These are phyloP conservation scores for Hymenoscyphus repandus DNA, from an alignment of 2,329 filamentous ascomycete genomes.

Conservation along the genomic window DNA sequence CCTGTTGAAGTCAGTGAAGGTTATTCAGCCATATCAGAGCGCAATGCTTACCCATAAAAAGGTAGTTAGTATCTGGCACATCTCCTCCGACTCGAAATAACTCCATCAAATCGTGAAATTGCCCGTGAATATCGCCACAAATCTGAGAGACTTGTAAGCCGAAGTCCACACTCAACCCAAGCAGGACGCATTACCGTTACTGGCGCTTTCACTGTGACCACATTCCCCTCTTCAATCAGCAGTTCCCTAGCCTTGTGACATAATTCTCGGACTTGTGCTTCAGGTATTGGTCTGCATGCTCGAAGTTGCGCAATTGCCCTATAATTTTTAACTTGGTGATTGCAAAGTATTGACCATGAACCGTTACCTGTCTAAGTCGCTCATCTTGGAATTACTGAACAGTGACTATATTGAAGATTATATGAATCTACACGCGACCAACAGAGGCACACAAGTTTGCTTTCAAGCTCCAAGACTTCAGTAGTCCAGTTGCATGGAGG, in stretches of 20 bases:
- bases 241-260: slow-evolving; percentile 97
- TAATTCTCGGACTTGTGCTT: slow-evolving; percentile 89
- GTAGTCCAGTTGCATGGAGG: no score
- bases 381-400: slow-evolving; percentile 52
- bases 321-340: slow-evolving; percentile 17
- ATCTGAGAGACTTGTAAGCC: slow-evolving; percentile 48
- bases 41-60: slow-evolving; percentile 76
- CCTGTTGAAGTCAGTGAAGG: slow-evolving; percentile 42
- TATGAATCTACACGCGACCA: no score
- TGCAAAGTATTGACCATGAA: not conserved
- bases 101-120: slow-evolving; percentile 97
- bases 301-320: slow-evolving; percentile 94
- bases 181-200: slow-evolving; percentile 63
- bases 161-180: not conserved
- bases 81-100: slow-evolving; percentile 90
- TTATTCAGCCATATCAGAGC: not conserved
- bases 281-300: slow-evolving; percentile 92
- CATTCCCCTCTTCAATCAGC: slow-evolving; percentile 94
- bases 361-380: slow-evolving; percentile 81
- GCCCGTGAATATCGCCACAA: slow-evolving; percentile 94
- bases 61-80: slow-evolving; percentile 91
- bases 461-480: no score
- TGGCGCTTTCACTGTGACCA: slow-evolving; percentile 89
- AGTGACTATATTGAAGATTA: not conserved
- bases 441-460: no score